These are phyloP conservation scores for Pneumocystis jirovecii DNA, from an alignment of 1,139 yeast genomes.

Conservation along the genomic window DNA sequence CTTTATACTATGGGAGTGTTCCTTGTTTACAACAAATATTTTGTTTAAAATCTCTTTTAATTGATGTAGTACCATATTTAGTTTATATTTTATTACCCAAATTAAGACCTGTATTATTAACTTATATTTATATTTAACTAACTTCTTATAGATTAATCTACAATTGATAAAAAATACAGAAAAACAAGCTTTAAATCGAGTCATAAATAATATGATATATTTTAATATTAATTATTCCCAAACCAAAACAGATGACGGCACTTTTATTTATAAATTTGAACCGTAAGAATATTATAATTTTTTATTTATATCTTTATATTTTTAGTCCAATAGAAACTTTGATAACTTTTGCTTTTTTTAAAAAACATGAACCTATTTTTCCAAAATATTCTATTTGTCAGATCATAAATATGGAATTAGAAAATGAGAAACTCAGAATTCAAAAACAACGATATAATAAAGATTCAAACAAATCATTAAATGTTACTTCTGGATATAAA, in stretches of 20 bases:
- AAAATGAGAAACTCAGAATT: neutral
- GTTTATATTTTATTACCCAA: slow-evolving; percentile 20
- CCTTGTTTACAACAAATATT: slow-evolving; percentile 17
- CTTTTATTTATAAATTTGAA: slow-evolving; percentile 21
- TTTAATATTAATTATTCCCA: slow-evolving; percentile 19
- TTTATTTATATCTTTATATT: neutral
- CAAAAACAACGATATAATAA: slow-evolving; percentile 5
- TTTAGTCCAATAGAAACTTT: slow-evolving; percentile 2
- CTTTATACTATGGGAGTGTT: slow-evolving; percentile 15
- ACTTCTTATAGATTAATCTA: slow-evolving; percentile 9
- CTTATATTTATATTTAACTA: neutral
- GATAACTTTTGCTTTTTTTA: neutral
- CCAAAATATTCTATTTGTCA: slow-evolving; percentile 19
- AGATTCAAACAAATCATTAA: slow-evolving; percentile 7
- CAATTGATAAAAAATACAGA: slow-evolving; percentile 16
- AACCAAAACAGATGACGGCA: slow-evolving; percentile 22
- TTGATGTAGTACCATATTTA: slow-evolving; percentile 23
- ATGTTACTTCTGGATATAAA: neutral
- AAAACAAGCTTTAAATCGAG: slow-evolving; percentile 14
- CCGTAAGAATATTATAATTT: slow-evolving; percentile 16
- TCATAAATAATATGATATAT: slow-evolving; percentile 20
- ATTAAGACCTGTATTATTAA: slow-evolving; percentile 13
- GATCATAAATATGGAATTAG: slow-evolving; percentile 16
- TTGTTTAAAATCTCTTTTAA: slow-evolving; percentile 13
- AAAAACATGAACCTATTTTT: slow-evolving; percentile 10